phyloP scores from a whole-genome alignment of 306 rosid genomes.

The Herpetospermum pedunculosum region DNA sequence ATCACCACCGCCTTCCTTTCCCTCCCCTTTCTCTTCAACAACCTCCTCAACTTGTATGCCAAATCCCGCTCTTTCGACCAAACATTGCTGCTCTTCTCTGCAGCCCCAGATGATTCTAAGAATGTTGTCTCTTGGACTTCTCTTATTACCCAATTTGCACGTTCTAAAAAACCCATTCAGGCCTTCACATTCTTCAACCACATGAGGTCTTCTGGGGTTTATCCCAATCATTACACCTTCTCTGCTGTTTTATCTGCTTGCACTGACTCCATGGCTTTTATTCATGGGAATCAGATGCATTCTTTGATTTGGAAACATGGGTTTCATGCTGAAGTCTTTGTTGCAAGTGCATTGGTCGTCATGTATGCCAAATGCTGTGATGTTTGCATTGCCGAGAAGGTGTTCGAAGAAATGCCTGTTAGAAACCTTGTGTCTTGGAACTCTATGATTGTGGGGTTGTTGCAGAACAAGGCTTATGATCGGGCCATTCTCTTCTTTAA shows the following conservation, averaged over 20 bases:
- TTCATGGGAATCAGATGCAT: slow-evolving; percentile 38
- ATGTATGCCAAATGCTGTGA: slow-evolving; percentile 37
- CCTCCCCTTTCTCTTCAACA: slow-evolving; percentile 32
- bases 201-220: slow-evolving; percentile 30
- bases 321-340: slow-evolving; percentile 24
- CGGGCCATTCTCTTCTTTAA: slow-evolving; percentile 28
- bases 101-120: slow-evolving; percentile 7
- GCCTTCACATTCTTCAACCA: slow-evolving; percentile 29
- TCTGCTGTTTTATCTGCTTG: slow-evolving; percentile 45
- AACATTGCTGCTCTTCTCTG: slow-evolving; percentile 23
- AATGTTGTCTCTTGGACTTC: slow-evolving; percentile 48
- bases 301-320: slow-evolving; percentile 36
- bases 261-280: slow-evolving; percentile 11
- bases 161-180: slow-evolving; percentile 19
- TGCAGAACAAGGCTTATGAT: slow-evolving; percentile 26
- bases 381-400: slow-evolving; percentile 26
- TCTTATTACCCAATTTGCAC: slow-evolving; percentile 32
- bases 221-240: slow-evolving; percentile 47
- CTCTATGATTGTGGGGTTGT: slow-evolving; percentile 40
- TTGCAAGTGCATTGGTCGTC: slow-evolving; percentile 32
- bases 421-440: slow-evolving; percentile 45
- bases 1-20: slow-evolving; percentile 13
- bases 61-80: slow-evolving; percentile 25
- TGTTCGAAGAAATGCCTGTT: slow-evolving; percentile 50
- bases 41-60: slow-evolving; percentile 34